These are phyloP conservation scores for Apiospora malaysiana DNA, from an alignment of 2,329 filamentous ascomycete genomes.

Conservation along the genomic window DNA sequence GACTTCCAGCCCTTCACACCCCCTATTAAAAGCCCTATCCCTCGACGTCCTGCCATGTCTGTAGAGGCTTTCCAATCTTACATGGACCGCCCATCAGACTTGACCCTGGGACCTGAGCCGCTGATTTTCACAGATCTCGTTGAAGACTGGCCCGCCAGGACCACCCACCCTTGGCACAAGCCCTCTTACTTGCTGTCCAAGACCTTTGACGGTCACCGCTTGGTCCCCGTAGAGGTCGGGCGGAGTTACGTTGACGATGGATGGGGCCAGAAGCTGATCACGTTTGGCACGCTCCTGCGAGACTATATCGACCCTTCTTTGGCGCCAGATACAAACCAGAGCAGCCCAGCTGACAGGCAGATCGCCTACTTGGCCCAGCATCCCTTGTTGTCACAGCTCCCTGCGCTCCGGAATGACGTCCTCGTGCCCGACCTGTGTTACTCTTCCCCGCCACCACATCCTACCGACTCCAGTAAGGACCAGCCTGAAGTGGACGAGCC, in stretches of 20 bases:
- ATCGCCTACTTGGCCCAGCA: constrained; percentile 92
- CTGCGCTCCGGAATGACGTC: constrained; percentile 76
- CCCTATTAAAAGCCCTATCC: constrained; percentile 48
- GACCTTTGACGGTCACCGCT: constrained; percentile 77
- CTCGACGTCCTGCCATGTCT: constrained; percentile 50
- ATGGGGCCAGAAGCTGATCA: constrained; percentile 84
- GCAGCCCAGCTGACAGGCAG: constrained; percentile 13
- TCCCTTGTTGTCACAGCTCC: constrained; percentile 83
- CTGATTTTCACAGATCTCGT: constrained; percentile 73
- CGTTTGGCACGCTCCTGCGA: constrained; percentile 73
- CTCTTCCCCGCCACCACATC: constrained; percentile 66
- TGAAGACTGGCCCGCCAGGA: constrained; percentile 78
- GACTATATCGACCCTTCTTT: constrained; percentile 57
- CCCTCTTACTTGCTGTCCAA: constrained; percentile 74
- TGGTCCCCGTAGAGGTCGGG: constrained; percentile 87
- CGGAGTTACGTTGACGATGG: constrained; percentile 84
- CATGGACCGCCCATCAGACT: constrained; percentile 52
- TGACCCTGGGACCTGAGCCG: constrained; percentile 56
- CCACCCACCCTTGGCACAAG: constrained; percentile 71
- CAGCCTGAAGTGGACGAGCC: constrained; percentile 61
- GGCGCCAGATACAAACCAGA: constrained; percentile 5
- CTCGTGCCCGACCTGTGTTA: constrained; percentile 85
- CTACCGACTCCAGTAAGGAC: constrained; percentile 42
- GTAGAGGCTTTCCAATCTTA: constrained; percentile 67
- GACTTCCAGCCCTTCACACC: constrained; percentile 48